These are phyloP conservation scores for Alternaria sp. DNA, from an alignment of 2,329 filamentous ascomycete species.

Conservation along the genomic window DNA sequence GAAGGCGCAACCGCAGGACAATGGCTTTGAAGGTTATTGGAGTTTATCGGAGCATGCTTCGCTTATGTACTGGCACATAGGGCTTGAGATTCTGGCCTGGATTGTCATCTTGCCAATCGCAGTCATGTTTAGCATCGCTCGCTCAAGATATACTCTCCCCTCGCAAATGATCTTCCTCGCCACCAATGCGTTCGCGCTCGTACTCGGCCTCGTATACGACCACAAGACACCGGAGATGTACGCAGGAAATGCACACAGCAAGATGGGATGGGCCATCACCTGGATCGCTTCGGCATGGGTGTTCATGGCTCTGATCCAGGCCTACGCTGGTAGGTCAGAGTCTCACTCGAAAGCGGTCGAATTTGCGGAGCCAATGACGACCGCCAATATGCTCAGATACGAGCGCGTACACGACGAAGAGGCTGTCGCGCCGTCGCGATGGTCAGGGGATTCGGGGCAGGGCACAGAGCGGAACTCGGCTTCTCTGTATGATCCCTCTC, in stretches of 20 bases:
- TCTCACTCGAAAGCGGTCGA: conserved; percentile 24
- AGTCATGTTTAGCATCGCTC: conserved; percentile 84
- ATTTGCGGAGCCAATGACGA: conserved; percentile 37
- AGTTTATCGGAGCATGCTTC: conserved; percentile 59
- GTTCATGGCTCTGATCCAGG: conserved; percentile 69
- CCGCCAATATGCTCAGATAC: conserved; percentile 47
- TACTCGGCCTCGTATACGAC: conserved; percentile 67
- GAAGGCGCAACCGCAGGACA: conserved; percentile 19
- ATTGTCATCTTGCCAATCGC: conserved; percentile 73
- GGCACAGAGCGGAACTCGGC: conserved; percentile 73
- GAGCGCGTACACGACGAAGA: conserved; percentile 45
- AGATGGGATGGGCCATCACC: conserved; percentile 83
- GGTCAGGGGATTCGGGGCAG: conserved; percentile 60
- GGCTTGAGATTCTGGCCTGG: conserved; percentile 74
- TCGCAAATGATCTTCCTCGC: conserved; percentile 65
- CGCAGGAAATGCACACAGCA: conserved; percentile 85
- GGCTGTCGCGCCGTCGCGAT: conserved; percentile 36
- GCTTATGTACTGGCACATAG: conserved; percentile 73
- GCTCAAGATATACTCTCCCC: conserved; percentile 74
- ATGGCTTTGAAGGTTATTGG: conserved; percentile 62
- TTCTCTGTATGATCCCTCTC: conserved; percentile 69
- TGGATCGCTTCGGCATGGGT: conserved; percentile 75
- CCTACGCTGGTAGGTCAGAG: conserved; percentile 60
- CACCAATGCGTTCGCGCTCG: conserved; percentile 50
- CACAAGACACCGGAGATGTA: conserved; percentile 84